Conservation (phyloP, 1,139 yeast species). For the Scheffersomyces stambukii region DNA sequence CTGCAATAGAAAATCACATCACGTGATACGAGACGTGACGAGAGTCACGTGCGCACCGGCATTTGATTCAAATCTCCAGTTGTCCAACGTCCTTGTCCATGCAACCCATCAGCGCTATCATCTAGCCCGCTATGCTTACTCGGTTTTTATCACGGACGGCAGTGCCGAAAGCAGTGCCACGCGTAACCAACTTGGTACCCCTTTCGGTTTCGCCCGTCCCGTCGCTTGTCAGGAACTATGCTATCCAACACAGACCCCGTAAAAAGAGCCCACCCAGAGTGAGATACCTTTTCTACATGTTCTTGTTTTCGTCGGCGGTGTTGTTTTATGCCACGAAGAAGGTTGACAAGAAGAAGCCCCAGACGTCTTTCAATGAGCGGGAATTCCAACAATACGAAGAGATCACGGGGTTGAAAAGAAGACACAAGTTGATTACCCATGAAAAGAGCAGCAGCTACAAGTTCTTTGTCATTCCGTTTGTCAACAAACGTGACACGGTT, state of each 20-base stretch:
- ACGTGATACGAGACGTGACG: too few species aligned
- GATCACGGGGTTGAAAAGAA: slow-evolving; percentile 51
- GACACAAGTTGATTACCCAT: slow-evolving; percentile 38
- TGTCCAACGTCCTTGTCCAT: too few species aligned
- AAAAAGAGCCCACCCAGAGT: slow-evolving; percentile 32
- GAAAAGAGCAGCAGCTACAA: slow-evolving; percentile 27
- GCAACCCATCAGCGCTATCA: too few species aligned
- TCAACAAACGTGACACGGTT: slow-evolving; percentile 18
- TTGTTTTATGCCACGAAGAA: slow-evolving; percentile 49
- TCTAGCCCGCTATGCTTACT: not conserved
- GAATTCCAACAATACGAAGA: slow-evolving; percentile 55
- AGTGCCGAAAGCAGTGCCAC: too few species aligned
- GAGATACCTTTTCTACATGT: slow-evolving; percentile 46
- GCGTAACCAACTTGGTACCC: slow-evolving; percentile 1
- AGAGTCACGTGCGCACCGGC: too few species aligned
- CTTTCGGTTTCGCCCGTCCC: not conserved
- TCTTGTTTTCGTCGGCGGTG: slow-evolving; percentile 48
- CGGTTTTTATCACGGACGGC: too few species aligned
- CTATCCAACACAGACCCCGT: slow-evolving; percentile 6
- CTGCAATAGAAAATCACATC: too few species aligned
- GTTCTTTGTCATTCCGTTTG: slow-evolving; percentile 44
- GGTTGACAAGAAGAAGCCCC: slow-evolving; percentile 51
- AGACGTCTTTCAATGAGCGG: slow-evolving; percentile 47
- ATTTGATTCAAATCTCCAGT: too few species aligned
- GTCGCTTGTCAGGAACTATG: slow-evolving; percentile 7